A percentile compares a stretch with the other conserved stretches of the same genome.
Evolutionary conservation across 2,329 filamentous ascomycete genomes (phyloP).

Genomic region (Nothopassalora personata): DNA sequence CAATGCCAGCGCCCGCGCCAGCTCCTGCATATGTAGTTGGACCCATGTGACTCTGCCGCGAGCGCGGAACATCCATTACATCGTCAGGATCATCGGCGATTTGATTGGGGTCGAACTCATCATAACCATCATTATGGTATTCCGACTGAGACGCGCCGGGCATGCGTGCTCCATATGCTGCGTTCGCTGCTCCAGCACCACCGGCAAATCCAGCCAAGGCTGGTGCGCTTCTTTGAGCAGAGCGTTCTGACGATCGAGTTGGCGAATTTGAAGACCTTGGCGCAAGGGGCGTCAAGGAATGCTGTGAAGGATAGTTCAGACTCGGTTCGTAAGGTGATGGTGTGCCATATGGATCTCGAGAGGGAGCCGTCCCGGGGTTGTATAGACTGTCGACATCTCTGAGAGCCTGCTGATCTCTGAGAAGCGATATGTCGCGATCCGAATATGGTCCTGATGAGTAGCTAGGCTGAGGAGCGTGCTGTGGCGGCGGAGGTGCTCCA

Average conservation of each 20-base stretch:
- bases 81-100: constrained; percentile 88
- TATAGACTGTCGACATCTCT: constrained; percentile 29
- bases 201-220: constrained; percentile 34
- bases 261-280: constrained; percentile 13
- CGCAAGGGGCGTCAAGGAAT: constrained; percentile 25
- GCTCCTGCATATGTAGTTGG: constrained; percentile 35
- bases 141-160: constrained; percentile 12
- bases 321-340: constrained; percentile 1
- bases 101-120: constrained; percentile 63
- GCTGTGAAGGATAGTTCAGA: constrained; percentile 14
- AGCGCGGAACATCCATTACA: constrained; percentile 55
- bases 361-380: constrained; percentile 18
- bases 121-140: constrained; percentile 26
- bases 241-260: constrained; percentile 14
- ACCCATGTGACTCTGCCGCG: constrained; percentile 10
- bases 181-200: constrained; percentile 29
- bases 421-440: constrained; percentile 1
- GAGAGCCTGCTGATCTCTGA: constrained; percentile 14
- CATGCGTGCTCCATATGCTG: constrained; percentile 30
- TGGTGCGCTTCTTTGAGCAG: constrained; percentile 6
- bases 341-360: constrained; percentile 15
- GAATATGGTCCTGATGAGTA: constrained; percentile 6
- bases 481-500: constrained; percentile 8
- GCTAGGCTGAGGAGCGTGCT: not conserved
- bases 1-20: constrained; percentile 34